Evolutionary conservation across 2,329 filamentous ascomycete genomes (phyloP).

Genomic region (Colletotrichum sp.): DNA sequence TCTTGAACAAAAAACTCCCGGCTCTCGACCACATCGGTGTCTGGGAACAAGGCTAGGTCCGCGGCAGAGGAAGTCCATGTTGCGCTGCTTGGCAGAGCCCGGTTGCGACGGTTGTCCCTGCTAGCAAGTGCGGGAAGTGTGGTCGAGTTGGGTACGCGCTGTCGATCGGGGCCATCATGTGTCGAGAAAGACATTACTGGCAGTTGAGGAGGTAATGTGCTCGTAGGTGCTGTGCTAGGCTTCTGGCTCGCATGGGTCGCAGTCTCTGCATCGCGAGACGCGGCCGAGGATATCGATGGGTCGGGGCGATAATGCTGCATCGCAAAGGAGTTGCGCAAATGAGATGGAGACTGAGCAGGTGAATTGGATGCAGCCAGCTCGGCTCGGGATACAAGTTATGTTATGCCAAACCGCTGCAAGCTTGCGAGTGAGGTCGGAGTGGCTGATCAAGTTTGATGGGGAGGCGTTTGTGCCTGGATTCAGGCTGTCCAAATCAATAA

Average conservation of each 20-base stretch:
- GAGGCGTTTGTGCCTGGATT: not conserved
- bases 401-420: not conserved
- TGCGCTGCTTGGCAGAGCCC: slow-evolving; percentile 46
- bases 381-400: not conserved
- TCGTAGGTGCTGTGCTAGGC: slow-evolving; percentile 16
- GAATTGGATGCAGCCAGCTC: not conserved
- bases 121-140: slow-evolving; percentile 22
- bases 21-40: slow-evolving; percentile 54
- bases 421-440: not conserved
- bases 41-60: slow-evolving; percentile 49
- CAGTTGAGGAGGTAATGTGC: not conserved
- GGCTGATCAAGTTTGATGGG: not conserved
- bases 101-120: slow-evolving; percentile 17
- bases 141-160: not conserved
- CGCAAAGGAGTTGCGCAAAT: slow-evolving; percentile 15
- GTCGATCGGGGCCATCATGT: not conserved
- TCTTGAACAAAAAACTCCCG: slow-evolving; percentile 55
- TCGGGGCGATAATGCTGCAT: slow-evolving; percentile 36
- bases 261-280: slow-evolving; percentile 26
- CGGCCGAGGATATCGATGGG: slow-evolving; percentile 23
- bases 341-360: not conserved
- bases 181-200: not conserved
- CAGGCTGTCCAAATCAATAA: not conserved
- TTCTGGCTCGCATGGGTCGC: slow-evolving; percentile 4
- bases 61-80: slow-evolving; percentile 65